Evolutionary conservation across 306 rosid species (phyloP), one percentile per base, ranked within the genome.

Genomic region (Lithocarpus polystachyus): DNA sequence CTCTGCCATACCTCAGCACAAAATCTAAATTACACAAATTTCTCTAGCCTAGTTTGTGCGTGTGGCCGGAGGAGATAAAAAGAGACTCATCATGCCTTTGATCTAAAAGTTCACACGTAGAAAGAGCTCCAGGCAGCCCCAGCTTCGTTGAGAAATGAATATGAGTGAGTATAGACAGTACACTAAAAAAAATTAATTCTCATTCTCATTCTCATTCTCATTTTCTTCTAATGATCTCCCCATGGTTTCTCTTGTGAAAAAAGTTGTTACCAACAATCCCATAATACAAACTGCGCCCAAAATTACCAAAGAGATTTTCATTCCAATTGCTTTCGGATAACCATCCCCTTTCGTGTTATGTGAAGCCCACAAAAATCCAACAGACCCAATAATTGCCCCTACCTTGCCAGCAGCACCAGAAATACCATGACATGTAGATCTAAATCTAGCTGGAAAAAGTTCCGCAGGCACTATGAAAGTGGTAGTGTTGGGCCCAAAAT

Each of bases 401-500:
- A 86, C 73, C 73, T 92, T 92, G 0, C 97, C 95, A 0, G 48
- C 56, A 0, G 97, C 97, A 28, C 95, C 97, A 1, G 97, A 86
- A 29, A 92, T 87, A 3, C 97, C 97, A 26, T 92, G 95, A 72
- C 97, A 92, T 0, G 95, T 92, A 2, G 97, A 84, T 37, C 97
- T 57, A 35, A 92, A 89, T 73, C 97, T 78, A 1, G 97, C 95
- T 0, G 95, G 97, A 17, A 92, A 90, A 4, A 92, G 95, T 48
- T 92, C 97, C 0, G 97, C 95, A 0, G 95, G 95, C 72, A 90
- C 86, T 6, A 92, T 90, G 35, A 89, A 92, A 15, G 95, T 87
- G 3, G 97, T 92, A 43, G 97, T 90, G 84, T 92, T 92, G 24
- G 97, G 97, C 15, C 97, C 97, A 15, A 92, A 92, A 43, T 92